A percentile compares a stretch with the other conserved stretches of the same genome.
phyloP scores from a whole-genome alignment of 345 rosid species.

The Pistacia atlantica region DNA sequence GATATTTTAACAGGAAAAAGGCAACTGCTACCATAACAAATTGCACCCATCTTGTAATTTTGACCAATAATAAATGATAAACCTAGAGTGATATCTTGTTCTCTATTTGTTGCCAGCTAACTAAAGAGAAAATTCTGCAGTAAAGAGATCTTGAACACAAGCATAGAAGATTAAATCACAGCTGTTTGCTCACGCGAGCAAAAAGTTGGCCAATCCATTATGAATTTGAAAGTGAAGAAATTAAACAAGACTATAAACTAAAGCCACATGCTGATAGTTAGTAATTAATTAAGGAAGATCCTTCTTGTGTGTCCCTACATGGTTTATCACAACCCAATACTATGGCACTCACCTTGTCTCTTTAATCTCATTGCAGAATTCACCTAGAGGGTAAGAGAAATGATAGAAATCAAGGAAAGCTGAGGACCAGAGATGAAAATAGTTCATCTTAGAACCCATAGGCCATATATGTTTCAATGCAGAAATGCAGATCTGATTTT shows the following conservation, averaged over 20 bases:
- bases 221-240: not conserved
- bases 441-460: not conserved
- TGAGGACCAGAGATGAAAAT: not conserved
- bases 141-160: not conserved
- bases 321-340: not conserved
- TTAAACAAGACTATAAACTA: not conserved
- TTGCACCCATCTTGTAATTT: not conserved
- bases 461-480: not conserved
- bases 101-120: slow-evolving; percentile 14
- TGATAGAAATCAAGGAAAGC: not conserved
- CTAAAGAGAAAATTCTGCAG: slow-evolving; percentile 11
- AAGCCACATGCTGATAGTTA: not conserved
- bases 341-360: not conserved
- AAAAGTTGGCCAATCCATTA: not conserved
- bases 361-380: not conserved
- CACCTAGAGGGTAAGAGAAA: not conserved
- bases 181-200: not conserved
- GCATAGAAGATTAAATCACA: no score
- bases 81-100: not conserved
- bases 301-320: not conserved
- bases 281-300: not conserved
- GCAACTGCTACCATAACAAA: not conserved
- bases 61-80: slow-evolving; percentile 2
- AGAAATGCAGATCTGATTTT: not conserved
- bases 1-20: not conserved